These are phyloP conservation scores for Thozetella sp. DNA, from an alignment of 495 filamentous ascomycete genomes.

Conservation along the genomic window DNA sequence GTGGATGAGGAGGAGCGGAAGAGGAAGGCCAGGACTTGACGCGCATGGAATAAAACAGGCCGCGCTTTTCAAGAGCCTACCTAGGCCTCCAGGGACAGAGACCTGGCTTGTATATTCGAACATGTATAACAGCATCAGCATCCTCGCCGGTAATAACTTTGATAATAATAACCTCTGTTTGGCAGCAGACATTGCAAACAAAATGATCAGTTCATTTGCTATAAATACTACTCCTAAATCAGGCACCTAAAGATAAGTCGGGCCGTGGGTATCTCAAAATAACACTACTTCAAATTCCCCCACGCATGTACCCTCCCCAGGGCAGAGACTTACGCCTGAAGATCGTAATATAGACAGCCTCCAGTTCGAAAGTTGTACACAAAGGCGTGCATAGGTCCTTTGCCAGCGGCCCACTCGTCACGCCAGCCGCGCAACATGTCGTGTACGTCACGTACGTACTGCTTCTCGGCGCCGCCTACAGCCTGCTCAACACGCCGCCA, in stretches of 20 bases:
- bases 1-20: conserved; percentile 59
- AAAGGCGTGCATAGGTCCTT: conserved; percentile 64
- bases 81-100: too few species aligned
- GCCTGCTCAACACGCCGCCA: conserved; percentile 84
- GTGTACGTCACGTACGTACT: conserved; percentile 86
- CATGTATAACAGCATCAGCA: too few species aligned
- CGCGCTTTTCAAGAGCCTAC: too few species aligned
- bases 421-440: conserved; percentile 66
- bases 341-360: conserved; percentile 74
- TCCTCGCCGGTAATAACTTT: too few species aligned
- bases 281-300: background rate
- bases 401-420: conserved; percentile 59
- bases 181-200: too few species aligned
- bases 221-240: background rate
- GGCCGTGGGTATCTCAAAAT: background rate
- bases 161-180: too few species aligned
- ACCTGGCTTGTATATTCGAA: too few species aligned
- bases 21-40: conserved; percentile 61
- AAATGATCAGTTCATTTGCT: too few species aligned
- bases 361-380: conserved; percentile 82
- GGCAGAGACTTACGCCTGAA: conserved; percentile 44
- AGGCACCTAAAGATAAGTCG: background rate
- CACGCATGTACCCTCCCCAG: background rate
- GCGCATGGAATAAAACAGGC: background rate
- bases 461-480: conserved; percentile 74